Conservation (phyloP, 1,139 yeast genomes). For the Suhomyces atakaporum region DNA sequence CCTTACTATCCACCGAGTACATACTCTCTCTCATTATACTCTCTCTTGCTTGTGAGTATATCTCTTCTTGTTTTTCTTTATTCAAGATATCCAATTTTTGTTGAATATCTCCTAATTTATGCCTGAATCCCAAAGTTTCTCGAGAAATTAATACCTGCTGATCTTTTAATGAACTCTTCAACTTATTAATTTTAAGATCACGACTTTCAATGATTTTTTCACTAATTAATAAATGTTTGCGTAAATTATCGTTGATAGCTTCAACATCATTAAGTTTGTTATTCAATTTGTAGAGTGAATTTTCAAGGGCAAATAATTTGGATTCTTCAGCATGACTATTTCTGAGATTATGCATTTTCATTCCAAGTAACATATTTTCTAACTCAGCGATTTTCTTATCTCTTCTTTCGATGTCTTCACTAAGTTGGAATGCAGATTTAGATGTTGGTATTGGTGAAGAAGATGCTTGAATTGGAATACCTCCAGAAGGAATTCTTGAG, state of each 20-base stretch:
- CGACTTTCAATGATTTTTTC: conserved; percentile 63
- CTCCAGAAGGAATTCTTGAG: conserved; percentile 9
- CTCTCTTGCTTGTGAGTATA: conserved; percentile 19
- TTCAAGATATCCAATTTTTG: conserved; percentile 35
- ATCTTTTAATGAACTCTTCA: conserved; percentile 54
- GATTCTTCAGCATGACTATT: conserved; percentile 50
- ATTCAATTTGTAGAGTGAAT: conserved; percentile 38
- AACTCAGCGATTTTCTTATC: conserved; percentile 40
- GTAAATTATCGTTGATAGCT: conserved; percentile 38
- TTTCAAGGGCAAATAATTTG: conserved; percentile 41
- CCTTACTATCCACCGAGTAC: conserved; percentile 19
- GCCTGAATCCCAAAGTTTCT: conserved; percentile 58
- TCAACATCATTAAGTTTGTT: conserved; percentile 45
- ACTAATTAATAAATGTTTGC: conserved; percentile 48
- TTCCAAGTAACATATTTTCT: conserved; percentile 37
- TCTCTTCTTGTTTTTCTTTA: conserved; percentile 20
- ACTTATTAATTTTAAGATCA: conserved; percentile 56
- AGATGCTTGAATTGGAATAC: conserved; percentile 14
- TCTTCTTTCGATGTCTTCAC: conserved; percentile 34
- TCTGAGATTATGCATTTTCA: conserved; percentile 39
- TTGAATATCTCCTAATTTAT: conserved; percentile 46
- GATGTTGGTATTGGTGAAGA: conserved; percentile 16
- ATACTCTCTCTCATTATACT: conserved; percentile 20
- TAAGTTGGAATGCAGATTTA: conserved; percentile 11
- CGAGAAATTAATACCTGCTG: conserved; percentile 51